Percentiles rank a stretch among this genome's conserved stretches.
phyloP scores from a whole-genome alignment of 2,329 filamentous ascomycete genomes.

The Aspergillus sp. region DNA sequence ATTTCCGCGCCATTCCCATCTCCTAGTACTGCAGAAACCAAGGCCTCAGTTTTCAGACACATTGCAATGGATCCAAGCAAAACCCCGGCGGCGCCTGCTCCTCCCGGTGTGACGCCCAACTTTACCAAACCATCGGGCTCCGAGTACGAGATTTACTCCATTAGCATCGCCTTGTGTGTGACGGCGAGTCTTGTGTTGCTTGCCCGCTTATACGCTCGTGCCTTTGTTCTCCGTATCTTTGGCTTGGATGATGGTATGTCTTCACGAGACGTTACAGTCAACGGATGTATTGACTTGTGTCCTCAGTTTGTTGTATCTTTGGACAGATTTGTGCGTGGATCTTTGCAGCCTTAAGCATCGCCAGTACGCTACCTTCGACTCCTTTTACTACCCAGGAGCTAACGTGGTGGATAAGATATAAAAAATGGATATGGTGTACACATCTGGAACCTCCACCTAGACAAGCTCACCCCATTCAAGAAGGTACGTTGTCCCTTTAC shows the following conservation, averaged over 20 bases:
- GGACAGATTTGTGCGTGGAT: conserved; percentile 11
- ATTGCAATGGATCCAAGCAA: conserved; percentile 7
- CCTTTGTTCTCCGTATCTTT: conserved; percentile 1
- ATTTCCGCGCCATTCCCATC: background rate
- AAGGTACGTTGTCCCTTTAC: background rate
- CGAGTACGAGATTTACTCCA: conserved; percentile 8
- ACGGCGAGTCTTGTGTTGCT: conserved; percentile 4
- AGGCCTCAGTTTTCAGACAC: background rate
- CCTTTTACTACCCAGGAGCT: background rate
- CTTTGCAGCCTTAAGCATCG: conserved; percentile 8
- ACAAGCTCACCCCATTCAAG: conserved; percentile 7
- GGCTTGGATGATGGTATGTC: conserved; percentile 8
- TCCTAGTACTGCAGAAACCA: no score
- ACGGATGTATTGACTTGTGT: background rate
- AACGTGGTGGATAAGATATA: conserved; percentile 3
- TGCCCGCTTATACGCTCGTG: conserved; percentile 8
- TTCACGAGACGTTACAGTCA: background rate
- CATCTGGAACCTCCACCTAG: conserved; percentile 9
- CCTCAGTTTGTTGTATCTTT: conserved; percentile 4
- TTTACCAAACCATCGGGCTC: conserved; percentile 6
- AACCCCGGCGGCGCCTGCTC: conserved; percentile 5
- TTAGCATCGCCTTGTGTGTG: conserved; percentile 8
- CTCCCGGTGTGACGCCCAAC: conserved; percentile 7
- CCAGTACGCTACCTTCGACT: background rate
- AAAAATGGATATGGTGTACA: conserved; percentile 9